Conservation (phyloP, 257 asterid species). For the Henckelia pumila region DNA sequence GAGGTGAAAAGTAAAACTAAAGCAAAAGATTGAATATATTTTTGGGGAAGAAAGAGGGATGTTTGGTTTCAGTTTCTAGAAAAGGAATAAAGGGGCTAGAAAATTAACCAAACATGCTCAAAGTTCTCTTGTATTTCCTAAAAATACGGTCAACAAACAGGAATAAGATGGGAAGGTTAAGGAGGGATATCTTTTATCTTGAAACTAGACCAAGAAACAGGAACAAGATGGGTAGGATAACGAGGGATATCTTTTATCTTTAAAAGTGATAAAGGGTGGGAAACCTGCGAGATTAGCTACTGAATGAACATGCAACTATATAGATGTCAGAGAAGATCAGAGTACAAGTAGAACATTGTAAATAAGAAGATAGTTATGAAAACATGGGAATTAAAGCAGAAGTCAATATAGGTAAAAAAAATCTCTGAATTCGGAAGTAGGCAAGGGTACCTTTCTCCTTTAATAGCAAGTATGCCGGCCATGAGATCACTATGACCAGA, state of each 20-base stretch:
- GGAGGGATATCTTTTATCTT: neutral
- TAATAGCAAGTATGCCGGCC: constrained; percentile 80
- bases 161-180: neutral
- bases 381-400: neutral
- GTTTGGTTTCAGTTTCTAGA: too few species aligned
- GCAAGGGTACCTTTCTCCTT: constrained; percentile 60
- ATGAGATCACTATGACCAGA: constrained; percentile 86
- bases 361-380: neutral
- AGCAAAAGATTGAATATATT: too few species aligned
- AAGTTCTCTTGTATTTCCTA: neutral
- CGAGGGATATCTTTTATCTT: neutral
- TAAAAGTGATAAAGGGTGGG: too few species aligned
- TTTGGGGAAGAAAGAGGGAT: too few species aligned
- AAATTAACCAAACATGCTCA: too few species aligned
- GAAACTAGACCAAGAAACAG: neutral
- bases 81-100: too few species aligned
- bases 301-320: too few species aligned
- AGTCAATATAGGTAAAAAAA: neutral
- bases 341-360: neutral
- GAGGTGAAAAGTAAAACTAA: too few species aligned
- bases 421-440: neutral
- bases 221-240: neutral
- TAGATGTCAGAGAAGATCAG: neutral
- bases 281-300: too few species aligned
- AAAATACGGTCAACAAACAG: neutral